These are phyloP conservation scores for Catharanthus roseus DNA, from an alignment of 257 asterid genomes.

Conservation along the genomic window DNA sequence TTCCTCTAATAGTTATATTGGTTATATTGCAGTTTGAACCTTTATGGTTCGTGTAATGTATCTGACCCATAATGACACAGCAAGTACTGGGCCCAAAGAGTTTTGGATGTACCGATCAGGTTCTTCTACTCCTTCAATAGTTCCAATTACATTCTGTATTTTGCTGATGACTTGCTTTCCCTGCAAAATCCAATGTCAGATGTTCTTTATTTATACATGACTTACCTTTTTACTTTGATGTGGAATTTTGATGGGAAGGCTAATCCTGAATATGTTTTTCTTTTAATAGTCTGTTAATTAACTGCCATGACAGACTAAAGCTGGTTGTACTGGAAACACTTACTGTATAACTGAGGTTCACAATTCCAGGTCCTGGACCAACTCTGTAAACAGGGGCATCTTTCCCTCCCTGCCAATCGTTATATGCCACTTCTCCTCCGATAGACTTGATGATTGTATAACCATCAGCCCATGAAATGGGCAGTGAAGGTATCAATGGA, in stretches of 20 bases:
- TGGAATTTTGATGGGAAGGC: neutral
- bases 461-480: slow-evolving; percentile 74
- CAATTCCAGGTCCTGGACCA: slow-evolving; percentile 78
- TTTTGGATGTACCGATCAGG: slow-evolving; percentile 56
- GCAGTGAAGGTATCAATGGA: slow-evolving; percentile 74
- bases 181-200: slow-evolving; percentile 32
- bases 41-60: slow-evolving; percentile 1
- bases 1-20: neutral
- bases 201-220: slow-evolving; percentile 1
- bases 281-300: too few species aligned
- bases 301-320: neutral
- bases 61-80: neutral
- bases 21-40: neutral
- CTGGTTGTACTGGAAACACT: slow-evolving; percentile 11
- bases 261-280: neutral
- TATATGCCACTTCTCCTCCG: slow-evolving; percentile 59
- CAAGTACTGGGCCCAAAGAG: neutral
- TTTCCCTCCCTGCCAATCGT: slow-evolving; percentile 81
- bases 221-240: neutral
- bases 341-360: slow-evolving; percentile 59
- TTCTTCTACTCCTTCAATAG: slow-evolving; percentile 73
- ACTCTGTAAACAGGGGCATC: slow-evolving; percentile 61
- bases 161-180: slow-evolving; percentile 72
- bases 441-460: slow-evolving; percentile 50
- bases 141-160: slow-evolving; percentile 81